These are phyloP conservation scores for Chiua sp. DNA, from an alignment of 1,284 basidiomycete genomes.

Conservation along the genomic window DNA sequence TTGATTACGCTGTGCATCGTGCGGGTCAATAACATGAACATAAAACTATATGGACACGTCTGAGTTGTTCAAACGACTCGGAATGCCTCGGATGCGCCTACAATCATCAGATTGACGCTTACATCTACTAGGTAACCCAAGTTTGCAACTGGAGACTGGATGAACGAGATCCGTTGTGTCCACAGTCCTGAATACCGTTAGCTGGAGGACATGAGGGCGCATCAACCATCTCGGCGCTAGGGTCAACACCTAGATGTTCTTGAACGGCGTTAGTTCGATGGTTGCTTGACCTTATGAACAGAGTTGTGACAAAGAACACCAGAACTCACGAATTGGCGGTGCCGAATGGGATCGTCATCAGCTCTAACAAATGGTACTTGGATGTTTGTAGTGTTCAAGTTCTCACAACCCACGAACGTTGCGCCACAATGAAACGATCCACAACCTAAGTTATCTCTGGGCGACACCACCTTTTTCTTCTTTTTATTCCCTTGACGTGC, in stretches of 20 bases:
- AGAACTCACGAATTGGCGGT: too few relatives aligned
- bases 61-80: too few relatives aligned
- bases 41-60: too few relatives aligned
- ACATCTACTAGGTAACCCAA: conserved; percentile 56
- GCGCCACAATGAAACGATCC: too few relatives aligned
- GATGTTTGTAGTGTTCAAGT: not conserved
- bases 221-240: conserved; percentile 74
- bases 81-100: conserved; percentile 53
- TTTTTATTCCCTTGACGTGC: too few relatives aligned
- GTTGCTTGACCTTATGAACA: conserved; percentile 66
- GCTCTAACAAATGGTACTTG: conserved; percentile 57
- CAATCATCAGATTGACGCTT: conserved; percentile 76
- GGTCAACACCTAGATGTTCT: conserved; percentile 74
- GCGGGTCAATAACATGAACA: too few relatives aligned
- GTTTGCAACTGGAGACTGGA: conserved; percentile 61
- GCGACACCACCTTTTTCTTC: too few relatives aligned
- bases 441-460: too few relatives aligned
- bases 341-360: too few relatives aligned
- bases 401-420: not conserved
- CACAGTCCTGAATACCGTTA: not conserved
- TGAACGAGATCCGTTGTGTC: conserved; percentile 44
- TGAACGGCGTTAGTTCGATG: conserved; percentile 63
- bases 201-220: conserved; percentile 41
- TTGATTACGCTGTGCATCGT: conserved; percentile 70
- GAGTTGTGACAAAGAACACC: not conserved